These are phyloP conservation scores for Elsinoe perseae DNA, from an alignment of 2,329 filamentous ascomycete species.

Conservation along the genomic window DNA sequence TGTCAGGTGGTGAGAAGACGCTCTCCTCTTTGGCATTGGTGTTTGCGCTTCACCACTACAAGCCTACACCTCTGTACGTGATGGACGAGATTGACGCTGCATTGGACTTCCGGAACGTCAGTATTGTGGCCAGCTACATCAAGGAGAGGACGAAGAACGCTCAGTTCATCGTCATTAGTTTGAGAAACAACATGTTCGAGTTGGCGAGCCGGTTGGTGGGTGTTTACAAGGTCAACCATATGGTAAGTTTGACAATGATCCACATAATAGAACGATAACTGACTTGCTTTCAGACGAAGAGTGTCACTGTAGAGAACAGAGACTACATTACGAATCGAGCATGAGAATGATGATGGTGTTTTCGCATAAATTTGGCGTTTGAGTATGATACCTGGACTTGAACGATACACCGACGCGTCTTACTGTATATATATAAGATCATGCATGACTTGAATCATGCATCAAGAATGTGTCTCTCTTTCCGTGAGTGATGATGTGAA, in stretches of 20 bases:
- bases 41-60: slow-evolving; percentile 97
- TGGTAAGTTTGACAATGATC: slow-evolving; percentile 43
- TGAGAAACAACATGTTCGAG: slow-evolving; percentile 99
- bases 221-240: slow-evolving; percentile 99
- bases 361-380: not conserved
- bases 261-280: slow-evolving; percentile 15
- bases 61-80: slow-evolving; percentile 93
- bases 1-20: slow-evolving; percentile 96
- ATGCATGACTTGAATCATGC: not conserved
- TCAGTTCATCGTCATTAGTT: slow-evolving; percentile 95
- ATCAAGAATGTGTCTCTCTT: not conserved
- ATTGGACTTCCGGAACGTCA: slow-evolving; percentile 92
- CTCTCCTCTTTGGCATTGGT: slow-evolving; percentile 85
- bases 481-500: not conserved
- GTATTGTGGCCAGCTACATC: slow-evolving; percentile 98
- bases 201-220: slow-evolving; percentile 89
- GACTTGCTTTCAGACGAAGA: slow-evolving; percentile 40
- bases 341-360: slow-evolving; percentile 5
- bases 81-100: slow-evolving; percentile 99
- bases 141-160: slow-evolving; percentile 99
- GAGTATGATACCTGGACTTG: not conserved
- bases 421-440: not conserved
- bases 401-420: not conserved
- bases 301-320: slow-evolving; percentile 46
- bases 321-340: slow-evolving; percentile 35